phyloP scores from a whole-genome alignment of 163 green algal species.

The Chlorella variabilis region DNA sequence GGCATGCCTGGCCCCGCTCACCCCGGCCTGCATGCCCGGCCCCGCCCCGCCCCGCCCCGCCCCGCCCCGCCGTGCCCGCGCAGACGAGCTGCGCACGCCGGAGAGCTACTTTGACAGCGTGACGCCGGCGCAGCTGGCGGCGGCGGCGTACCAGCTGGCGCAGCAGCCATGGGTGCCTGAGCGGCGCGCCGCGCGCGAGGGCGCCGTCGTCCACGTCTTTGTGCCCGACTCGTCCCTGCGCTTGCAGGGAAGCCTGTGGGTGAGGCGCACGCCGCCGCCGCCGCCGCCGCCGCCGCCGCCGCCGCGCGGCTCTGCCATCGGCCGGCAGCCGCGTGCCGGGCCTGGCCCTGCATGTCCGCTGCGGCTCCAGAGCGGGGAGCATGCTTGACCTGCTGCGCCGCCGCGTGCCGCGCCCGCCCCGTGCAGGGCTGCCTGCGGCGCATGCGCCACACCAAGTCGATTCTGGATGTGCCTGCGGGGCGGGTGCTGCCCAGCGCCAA shows the following conservation, averaged over 20 bases:
- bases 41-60: no score
- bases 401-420: no score
- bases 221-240: conserved; percentile 2
- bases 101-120: conserved; percentile 24
- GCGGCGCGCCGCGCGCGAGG: background rate
- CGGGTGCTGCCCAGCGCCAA: background rate
- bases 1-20: no score
- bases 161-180: conserved; percentile 1
- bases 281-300: no score
- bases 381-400: no score
- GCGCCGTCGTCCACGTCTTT: conserved; percentile 17
- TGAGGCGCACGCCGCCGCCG: background rate
- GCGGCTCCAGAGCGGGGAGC: no score
- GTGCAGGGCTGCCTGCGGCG: conserved; percentile 22
- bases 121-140: background rate
- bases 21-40: no score
- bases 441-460: conserved; percentile 21
- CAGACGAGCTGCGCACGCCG: no score
- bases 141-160: background rate
- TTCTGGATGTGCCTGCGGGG: background rate
- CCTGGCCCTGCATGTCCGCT: no score
- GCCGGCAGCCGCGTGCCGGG: no score
- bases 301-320: no score
- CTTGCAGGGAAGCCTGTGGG: conserved; percentile 5
- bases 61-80: no score